Evolutionary conservation across 441 rosid species (phyloP), one percentile per base, ranked within the genome.

Genomic region (Pelargonium australe): DNA sequence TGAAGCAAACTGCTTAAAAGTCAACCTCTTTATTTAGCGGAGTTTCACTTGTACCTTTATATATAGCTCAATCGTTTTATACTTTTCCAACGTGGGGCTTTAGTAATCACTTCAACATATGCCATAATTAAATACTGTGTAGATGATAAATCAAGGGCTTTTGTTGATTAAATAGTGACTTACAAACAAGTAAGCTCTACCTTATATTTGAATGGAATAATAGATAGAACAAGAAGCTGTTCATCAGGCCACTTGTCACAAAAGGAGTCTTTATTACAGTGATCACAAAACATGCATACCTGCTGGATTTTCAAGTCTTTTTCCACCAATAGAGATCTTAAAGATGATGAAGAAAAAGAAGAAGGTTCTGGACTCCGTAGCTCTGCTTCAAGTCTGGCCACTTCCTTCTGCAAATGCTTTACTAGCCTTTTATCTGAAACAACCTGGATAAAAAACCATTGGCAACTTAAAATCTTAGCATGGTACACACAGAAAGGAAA

Each of bases 341-440:
- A 57, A 57, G 62, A 57, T 19, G 62, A 57, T 1, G 62, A 57
- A 19, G 62, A 57, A 37, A 37, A 37, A 57, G 62, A 10, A 19
- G 2, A 16, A 57, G 62, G 62, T 57, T 85, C 95, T 68, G 99
- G 98, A 58, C 98, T 95, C 68, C 95, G 92, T 76, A 90, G 88
- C 80, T 81, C 98, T 53, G 98, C 98, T 86, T 92, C 99, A 78
- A 95, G 72, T 77, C 99, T 83, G 68, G 97, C 92, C 66, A 95
- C 95, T 87, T 95, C 99, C 79, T 92, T 89, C 86, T 95, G 97
- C 79, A 95, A 86, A 83, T 95, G 99, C 77, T 88, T 92, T 74
- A 95, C 99, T 66, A 95, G 78, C 76, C 92, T 97, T 85, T 92
- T 95, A 71, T 95, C 97, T 9, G 99, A 89, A 78, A 95, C 96